Evolutionary conservation across 768 basidiomycete genomes (phyloP), one percentile per base, ranked within the genome.

Genomic region (Paxillus involutus): DNA sequence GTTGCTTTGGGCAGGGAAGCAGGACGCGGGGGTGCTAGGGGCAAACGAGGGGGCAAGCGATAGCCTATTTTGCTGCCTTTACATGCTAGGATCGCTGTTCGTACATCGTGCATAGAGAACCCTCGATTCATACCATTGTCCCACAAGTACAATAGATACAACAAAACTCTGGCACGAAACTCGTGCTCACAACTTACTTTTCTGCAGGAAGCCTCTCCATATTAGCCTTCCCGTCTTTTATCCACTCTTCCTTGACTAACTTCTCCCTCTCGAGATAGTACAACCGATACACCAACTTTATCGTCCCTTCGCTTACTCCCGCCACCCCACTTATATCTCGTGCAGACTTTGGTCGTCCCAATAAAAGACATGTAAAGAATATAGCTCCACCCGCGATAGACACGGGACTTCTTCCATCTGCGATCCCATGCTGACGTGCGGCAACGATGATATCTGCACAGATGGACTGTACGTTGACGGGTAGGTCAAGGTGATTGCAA

Each of bases 381-480:
- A 99, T 94, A 17, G 93, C 91, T 39, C 92, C 94, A 40, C 93
- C 92, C n/a, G 96, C 97, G 60, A 99, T 94, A n/a, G 97, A 97
- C 48, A 98, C 91, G 1, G 96, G 96, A 63, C 87, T 92, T 57
- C 97, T 80, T 24, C 97, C 97, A 66, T 94, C 94, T 33, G 94
- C 94, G 57, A 96, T 88, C 41, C 92, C 91, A 59, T 89, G 81
- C 58, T 89, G 80, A 49, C 92, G 82, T 13, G 91, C 90, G 30
- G 84, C 82, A 52, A 88, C 69, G 58, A 94, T 91, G 67, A 94
- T 88, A 58, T 94, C 89, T 17, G 83, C 77, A 66, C 90, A 91
- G 39, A 92, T 90, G 24, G 85, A 80, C 69, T 95, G 91, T 52
- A 96, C 80, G 55, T 84, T 88, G 33, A 89, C 76, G 2, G 91